A percentile compares a stretch with the other conserved stretches of the same genome.
These are phyloP conservation scores for Amanita fuliginea DNA, from an alignment of 768 basidiomycete genomes.

Conservation along the genomic window DNA sequence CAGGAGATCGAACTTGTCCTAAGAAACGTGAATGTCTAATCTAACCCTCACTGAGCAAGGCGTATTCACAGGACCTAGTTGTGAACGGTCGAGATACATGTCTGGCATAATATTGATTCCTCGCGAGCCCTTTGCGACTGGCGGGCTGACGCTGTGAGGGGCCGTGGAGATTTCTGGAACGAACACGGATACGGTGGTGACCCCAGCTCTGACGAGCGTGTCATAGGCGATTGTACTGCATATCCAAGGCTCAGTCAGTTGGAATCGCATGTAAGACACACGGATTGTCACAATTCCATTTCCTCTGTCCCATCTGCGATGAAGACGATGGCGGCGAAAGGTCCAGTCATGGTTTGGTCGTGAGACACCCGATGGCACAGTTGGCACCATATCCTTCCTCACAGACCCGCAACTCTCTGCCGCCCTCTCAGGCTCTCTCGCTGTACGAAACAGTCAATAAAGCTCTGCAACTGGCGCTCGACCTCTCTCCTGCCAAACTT, in stretches of 20 bases:
- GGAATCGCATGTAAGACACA: not conserved
- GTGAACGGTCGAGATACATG: constrained; percentile 31
- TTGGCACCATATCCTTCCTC: constrained; percentile 37
- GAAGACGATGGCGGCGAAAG: constrained; percentile 51
- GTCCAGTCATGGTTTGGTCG: not conserved
- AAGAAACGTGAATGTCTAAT: not conserved
- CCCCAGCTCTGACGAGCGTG: constrained; percentile 68
- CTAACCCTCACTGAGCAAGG: not conserved
- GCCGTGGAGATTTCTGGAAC: constrained; percentile 24
- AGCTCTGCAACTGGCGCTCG: constrained; percentile 34
- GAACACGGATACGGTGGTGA: constrained; percentile 57
- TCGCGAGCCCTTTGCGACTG: constrained; percentile 53
- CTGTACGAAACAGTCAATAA: constrained; percentile 38
- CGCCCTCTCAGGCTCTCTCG: constrained; percentile 38
- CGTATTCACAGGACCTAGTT: constrained; percentile 35
- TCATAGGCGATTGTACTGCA: constrained; percentile 72
- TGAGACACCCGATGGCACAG: constrained; percentile 19
- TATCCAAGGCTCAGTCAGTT: not conserved
- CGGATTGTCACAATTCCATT: constrained; percentile 64
- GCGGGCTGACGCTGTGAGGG: constrained; percentile 22
- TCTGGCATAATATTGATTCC: constrained; percentile 69
- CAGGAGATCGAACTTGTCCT: constrained; percentile 60
- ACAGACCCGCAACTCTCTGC: constrained; percentile 32
- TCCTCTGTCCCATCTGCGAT: constrained; percentile 81
- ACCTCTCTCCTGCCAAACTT: constrained; percentile 35